phyloP scores from a whole-genome alignment of 495 filamentous ascomycete genomes.

The Aspergillus cavernicola region DNA sequence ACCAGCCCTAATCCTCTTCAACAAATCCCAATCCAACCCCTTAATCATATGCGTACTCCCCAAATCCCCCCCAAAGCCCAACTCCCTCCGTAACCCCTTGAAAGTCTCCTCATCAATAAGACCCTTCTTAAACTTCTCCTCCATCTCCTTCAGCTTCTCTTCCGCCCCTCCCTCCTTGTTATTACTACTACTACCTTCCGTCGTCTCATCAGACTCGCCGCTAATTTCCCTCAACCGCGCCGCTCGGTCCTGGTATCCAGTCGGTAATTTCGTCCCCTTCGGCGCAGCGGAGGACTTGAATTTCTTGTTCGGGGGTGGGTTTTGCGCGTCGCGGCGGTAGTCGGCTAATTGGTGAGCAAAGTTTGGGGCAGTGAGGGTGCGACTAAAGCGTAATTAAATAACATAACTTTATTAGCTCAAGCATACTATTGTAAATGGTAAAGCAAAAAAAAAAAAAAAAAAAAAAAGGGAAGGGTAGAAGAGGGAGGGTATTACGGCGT shows the following conservation, averaged over 20 bases:
- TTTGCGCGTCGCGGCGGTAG: conserved; percentile 52
- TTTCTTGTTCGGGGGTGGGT: conserved; percentile 51
- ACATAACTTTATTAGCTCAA: no score
- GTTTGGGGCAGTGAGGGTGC: conserved; percentile 64
- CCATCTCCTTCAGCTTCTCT: conserved; percentile 35
- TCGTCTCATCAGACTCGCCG: not conserved
- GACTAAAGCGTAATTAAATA: conserved; percentile 45
- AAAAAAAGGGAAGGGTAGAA: conserved; percentile 14
- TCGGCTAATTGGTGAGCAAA: conserved; percentile 87
- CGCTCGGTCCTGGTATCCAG: conserved; percentile 86
- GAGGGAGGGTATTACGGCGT: no score
- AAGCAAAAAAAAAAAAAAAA: not conserved
- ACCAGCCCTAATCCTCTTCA: conserved; percentile 68
- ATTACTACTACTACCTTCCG: not conserved
- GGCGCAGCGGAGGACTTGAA: conserved; percentile 78
- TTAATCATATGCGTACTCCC: conserved; percentile 82
- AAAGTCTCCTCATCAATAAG: conserved; percentile 76
- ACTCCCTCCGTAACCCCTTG: conserved; percentile 65
- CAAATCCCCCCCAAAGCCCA: conserved; percentile 75
- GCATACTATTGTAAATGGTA: no score
- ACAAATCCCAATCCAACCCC: conserved; percentile 79
- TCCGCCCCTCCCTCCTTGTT: not conserved
- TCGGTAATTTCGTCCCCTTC: conserved; percentile 73
- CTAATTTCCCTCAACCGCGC: conserved; percentile 42
- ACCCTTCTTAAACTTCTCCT: conserved; percentile 67